phyloP scores from a whole-genome alignment of 495 filamentous ascomycete species.

The Neurospora terricola region DNA sequence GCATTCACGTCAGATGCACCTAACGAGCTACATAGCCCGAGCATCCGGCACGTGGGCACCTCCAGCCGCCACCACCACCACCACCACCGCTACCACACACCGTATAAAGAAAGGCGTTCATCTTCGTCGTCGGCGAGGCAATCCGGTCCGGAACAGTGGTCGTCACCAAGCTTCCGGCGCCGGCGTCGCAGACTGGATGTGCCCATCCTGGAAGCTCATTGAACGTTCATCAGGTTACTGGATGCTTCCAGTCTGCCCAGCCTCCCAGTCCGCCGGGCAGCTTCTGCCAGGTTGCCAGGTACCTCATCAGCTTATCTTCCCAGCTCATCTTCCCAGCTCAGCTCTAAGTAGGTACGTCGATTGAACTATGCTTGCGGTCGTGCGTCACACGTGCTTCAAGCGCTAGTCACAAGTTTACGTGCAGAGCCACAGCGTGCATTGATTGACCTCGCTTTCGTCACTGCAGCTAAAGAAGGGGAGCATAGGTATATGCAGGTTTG shows the following conservation, averaged over 20 bases:
- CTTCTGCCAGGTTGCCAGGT: not conserved
- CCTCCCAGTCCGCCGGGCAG: not conserved
- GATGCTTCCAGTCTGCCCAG: not conserved
- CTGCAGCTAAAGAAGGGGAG: not conserved
- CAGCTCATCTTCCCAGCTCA: not conserved
- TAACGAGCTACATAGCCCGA: not conserved
- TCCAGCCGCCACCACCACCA: not conserved
- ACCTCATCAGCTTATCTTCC: not conserved
- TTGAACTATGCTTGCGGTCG: not conserved
- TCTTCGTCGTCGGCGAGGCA: not conserved
- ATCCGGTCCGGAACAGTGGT: not conserved
- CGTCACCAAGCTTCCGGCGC: not conserved
- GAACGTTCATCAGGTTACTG: not conserved
- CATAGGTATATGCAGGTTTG: no score
- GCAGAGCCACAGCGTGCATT: not conserved
- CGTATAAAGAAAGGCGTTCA: not conserved
- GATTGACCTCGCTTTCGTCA: not conserved
- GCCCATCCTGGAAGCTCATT: not conserved
- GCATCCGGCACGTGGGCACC: not conserved
- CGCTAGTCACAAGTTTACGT: not conserved
- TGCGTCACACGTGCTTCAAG: not conserved
- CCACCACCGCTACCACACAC: not conserved
- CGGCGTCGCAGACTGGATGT: not conserved
- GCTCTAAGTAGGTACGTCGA: not conserved
- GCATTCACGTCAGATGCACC: not conserved